Base-by-base conservation (phyloP, 306 rosid species). In the Amphicarpaea edgeworthii region DNA sequence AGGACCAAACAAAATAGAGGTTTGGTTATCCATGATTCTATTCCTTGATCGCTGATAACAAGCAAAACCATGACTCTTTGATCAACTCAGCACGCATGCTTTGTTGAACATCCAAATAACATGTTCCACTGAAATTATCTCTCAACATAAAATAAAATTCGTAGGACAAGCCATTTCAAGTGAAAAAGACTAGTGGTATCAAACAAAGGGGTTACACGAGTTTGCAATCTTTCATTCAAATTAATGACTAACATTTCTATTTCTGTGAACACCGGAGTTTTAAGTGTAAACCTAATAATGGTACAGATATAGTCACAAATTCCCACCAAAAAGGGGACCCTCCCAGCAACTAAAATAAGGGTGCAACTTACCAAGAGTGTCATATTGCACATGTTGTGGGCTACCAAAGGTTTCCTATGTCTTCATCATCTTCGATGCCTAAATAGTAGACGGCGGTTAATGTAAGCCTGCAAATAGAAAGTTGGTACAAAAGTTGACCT, bases 381-480 rank as follows among this genome's bases (percentile, higher is more conserved):
- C 68, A 75, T 42, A 62, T 45, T 62, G 75, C 71, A 54, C 72
- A 47, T 11, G 46, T 9, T 75, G 57, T 49, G 69, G 54, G 59
- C 50, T 76, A 81, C 90, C 88, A 91, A 81, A 88, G 85, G 59
- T 81, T 58, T 70, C 78, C 75, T 76, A 83, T 37, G 41, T 87
- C 78, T 54, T 93, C 88, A 30, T 87, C 96, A 5, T 86, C 94
- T 40, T 83, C 92, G 1, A 83, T 79, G 45, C 90, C 85, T 78
- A 93, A 85, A 46, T 86, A 85, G 89, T 87, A 84, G 85, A 91
- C 91, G 47, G 69, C 89, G 46, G 87, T 83, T 83, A 93, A 80
- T 26, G 88, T 85, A 79, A 93, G 92, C 97, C 98, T 93, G 97
- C 91, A 89, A 76, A 83, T 40, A 72, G 50, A 77, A 79, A 76